Evolutionary conservation across 805 yeast genomes (phyloP).

Genomic region (Suhomyces sp.): DNA sequence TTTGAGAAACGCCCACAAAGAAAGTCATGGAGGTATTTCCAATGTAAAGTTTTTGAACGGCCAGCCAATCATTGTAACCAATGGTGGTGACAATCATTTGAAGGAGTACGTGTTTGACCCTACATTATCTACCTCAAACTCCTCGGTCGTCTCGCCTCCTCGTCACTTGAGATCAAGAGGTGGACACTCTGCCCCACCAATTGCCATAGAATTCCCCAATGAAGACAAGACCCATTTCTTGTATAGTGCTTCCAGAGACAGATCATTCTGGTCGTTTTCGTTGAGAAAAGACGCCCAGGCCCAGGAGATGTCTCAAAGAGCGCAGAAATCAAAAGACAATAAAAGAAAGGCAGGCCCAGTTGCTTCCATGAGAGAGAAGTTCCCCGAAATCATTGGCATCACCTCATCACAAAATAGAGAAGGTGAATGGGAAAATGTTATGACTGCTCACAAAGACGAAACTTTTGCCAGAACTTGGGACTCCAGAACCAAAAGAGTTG

Average conservation of each 20-base stretch:
- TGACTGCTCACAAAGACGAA: slow-evolving; percentile 86
- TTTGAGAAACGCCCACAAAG: slow-evolving; percentile 69
- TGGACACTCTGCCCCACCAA: slow-evolving; percentile 95
- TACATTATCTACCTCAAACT: slow-evolving; percentile 61
- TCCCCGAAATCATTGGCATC: slow-evolving; percentile 70
- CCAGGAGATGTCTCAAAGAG: slow-evolving; percentile 83
- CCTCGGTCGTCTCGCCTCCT: slow-evolving; percentile 79
- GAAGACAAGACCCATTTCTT: slow-evolving; percentile 75
- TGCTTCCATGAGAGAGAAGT: slow-evolving; percentile 57
- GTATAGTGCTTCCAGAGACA: slow-evolving; percentile 82
- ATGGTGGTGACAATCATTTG: slow-evolving; percentile 87
- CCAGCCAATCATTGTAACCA: slow-evolving; percentile 84
- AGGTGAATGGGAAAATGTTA: slow-evolving; percentile 90
- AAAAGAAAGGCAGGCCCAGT: slow-evolving; percentile 55
- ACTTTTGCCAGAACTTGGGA: slow-evolving; percentile 89
- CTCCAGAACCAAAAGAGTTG: slow-evolving; percentile 72
- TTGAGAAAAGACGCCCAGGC: slow-evolving; percentile 95
- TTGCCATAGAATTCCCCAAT: slow-evolving; percentile 70
- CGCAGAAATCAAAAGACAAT: slow-evolving; percentile 32
- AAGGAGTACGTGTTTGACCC: slow-evolving; percentile 95
- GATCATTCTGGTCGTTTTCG: slow-evolving; percentile 87
- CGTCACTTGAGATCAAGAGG: slow-evolving; percentile 90
- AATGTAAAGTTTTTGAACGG: slow-evolving; percentile 77
- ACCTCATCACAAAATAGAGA: slow-evolving; percentile 72
- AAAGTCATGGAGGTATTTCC: slow-evolving; percentile 72